These are phyloP conservation scores for Aspergillus coremiiformis DNA, from an alignment of 495 filamentous ascomycete species.

Conservation along the genomic window DNA sequence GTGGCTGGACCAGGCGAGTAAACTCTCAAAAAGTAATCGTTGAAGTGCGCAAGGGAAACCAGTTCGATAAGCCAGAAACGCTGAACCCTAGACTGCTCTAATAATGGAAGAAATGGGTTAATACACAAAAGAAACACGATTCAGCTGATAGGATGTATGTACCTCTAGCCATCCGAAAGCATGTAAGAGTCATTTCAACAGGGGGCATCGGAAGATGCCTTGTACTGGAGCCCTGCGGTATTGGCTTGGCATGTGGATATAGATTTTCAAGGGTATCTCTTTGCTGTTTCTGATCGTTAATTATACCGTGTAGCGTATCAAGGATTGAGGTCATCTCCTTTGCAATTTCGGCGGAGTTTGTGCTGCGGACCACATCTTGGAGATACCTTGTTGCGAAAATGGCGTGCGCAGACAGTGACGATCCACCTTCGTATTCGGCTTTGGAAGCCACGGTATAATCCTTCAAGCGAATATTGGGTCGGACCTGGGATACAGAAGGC, in stretches of 20 bases:
- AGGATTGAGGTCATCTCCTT: slow-evolving; percentile 2
- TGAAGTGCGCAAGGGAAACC: background rate
- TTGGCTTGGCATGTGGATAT: slow-evolving; percentile 1
- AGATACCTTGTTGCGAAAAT: slow-evolving; percentile 3
- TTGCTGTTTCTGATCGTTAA: slow-evolving; percentile 5
- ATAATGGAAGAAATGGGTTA: background rate
- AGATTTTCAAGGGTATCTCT: slow-evolving; percentile 2
- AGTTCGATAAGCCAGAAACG: slow-evolving; percentile 3
- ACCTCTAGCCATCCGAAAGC: slow-evolving; percentile 8
- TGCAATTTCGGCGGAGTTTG: background rate
- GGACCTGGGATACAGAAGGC: background rate
- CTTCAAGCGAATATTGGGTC: background rate
- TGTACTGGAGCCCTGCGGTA: slow-evolving; percentile 2
- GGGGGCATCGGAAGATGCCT: slow-evolving; percentile 8
- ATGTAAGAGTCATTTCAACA: slow-evolving; percentile 4
- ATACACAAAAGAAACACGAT: background rate
- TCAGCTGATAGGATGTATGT: background rate
- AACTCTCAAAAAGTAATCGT: slow-evolving; percentile 6
- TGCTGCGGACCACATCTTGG: slow-evolving; percentile 1
- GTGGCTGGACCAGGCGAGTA: slow-evolving; percentile 5
- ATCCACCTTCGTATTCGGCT: slow-evolving; percentile 4
- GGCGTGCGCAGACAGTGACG: slow-evolving; percentile 8
- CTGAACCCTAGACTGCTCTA: background rate
- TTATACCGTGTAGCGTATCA: background rate
- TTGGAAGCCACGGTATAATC: background rate